Conservation (phyloP, 352 stramenopile genomes). For the Sclerospora graminicola region DNA sequence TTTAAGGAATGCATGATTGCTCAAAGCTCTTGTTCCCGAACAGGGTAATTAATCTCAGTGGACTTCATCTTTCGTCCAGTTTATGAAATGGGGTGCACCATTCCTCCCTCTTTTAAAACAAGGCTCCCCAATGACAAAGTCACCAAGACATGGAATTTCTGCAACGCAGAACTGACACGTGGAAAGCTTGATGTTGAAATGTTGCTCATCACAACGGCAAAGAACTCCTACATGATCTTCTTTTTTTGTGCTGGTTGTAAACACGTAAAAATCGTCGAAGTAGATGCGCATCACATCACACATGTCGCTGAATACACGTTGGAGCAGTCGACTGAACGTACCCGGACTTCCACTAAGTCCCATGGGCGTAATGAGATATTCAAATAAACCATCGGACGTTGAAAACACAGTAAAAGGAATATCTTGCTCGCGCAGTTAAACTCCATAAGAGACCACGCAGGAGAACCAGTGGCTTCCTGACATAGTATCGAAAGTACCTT, state of each 20-base stretch:
- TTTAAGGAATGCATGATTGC: conserved; percentile 9
- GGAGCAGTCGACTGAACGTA: neutral
- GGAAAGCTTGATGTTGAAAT: conserved; percentile 1
- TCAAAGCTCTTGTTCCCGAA: no score
- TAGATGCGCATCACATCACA: neutral
- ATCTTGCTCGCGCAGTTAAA: no score
- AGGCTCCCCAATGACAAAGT: neutral
- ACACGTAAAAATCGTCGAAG: conserved; percentile 2
- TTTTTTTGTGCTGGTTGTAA: neutral
- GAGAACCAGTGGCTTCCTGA: no score
- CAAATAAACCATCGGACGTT: neutral
- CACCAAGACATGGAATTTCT: neutral
- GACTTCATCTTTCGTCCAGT: no score
- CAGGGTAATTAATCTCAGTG: no score
- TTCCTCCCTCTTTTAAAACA: no score
- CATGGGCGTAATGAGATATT: conserved; percentile 1
- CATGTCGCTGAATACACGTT: neutral
- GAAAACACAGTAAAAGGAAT: conserved; percentile 1
- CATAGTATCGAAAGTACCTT: no score
- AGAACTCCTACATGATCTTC: neutral
- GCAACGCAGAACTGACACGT: neutral
- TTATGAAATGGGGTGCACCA: no score
- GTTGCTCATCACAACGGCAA: conserved; percentile 1
- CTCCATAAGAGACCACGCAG: no score
- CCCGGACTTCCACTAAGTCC: neutral